phyloP scores from a whole-genome alignment of 106 monocot genomes.

The Phalaenopsis equestris region DNA sequence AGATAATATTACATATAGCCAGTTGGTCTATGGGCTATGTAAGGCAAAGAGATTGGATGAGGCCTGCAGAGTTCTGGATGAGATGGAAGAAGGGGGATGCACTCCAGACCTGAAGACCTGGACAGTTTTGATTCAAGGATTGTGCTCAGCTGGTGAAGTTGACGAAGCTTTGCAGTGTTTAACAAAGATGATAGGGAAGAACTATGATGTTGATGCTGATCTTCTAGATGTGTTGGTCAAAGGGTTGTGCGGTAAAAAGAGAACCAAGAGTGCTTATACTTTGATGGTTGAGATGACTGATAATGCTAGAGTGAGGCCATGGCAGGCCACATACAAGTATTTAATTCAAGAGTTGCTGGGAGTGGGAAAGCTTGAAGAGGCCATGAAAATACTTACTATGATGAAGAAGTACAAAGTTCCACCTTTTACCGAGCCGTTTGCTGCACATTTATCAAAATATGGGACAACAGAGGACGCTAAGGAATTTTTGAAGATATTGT shows the following conservation, averaged over 20 bases:
- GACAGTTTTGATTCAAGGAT: constrained; percentile 84
- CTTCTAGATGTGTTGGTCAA: constrained; percentile 67
- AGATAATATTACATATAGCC: constrained; percentile 92
- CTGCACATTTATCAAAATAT: constrained; percentile 55
- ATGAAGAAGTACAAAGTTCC: constrained; percentile 79
- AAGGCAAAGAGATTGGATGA: constrained; percentile 71
- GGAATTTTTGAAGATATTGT: constrained; percentile 52
- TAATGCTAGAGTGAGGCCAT: constrained; percentile 43
- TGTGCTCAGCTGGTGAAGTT: constrained; percentile 44
- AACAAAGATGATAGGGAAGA: constrained; percentile 56
- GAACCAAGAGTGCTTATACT: constrained; percentile 30
- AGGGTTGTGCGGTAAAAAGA: constrained; percentile 43
- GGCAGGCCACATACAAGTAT: constrained; percentile 74
- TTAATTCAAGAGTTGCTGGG: constrained; percentile 54
- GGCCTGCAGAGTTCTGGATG: constrained; percentile 59
- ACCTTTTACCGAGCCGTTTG: constrained; percentile 68
- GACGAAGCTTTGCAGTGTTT: constrained; percentile 53
- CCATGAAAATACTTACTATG: constrained; percentile 40
- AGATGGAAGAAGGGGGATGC: constrained; percentile 55
- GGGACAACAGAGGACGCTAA: constrained; percentile 74
- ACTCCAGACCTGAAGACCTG: constrained; percentile 88
- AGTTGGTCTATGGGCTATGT: constrained; percentile 82
- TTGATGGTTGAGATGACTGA: constrained; percentile 55
- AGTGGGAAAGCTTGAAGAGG: constrained; percentile 54
- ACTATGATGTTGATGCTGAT: constrained; percentile 49